phyloP scores from a whole-genome alignment of 305 asterid species.

The Rubia peregrina region DNA sequence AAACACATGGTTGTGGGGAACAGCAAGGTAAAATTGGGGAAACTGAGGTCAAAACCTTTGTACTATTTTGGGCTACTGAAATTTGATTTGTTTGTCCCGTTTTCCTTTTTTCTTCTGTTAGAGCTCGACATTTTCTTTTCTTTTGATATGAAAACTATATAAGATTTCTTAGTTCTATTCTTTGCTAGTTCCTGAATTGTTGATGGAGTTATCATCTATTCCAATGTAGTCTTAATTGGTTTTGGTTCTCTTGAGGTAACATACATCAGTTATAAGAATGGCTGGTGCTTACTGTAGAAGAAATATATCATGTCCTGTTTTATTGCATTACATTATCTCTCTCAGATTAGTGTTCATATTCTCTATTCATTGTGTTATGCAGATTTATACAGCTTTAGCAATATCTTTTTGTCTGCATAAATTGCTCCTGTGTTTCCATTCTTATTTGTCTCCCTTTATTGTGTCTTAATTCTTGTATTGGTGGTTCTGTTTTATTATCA shows the following conservation, averaged over 20 bases:
- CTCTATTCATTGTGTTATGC: not conserved
- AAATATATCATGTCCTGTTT: not conserved
- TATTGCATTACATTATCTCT: not conserved
- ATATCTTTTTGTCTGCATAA: not conserved
- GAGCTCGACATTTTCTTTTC: not conserved
- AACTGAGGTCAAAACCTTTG: constrained; percentile 26
- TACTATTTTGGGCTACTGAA: constrained; percentile 28
- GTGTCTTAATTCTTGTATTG: constrained; percentile 9
- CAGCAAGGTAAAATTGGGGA: constrained; percentile 52
- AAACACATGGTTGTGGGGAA: constrained; percentile 32
- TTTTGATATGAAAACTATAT: not conserved
- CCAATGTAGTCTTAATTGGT: not conserved
- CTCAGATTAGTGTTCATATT: not conserved
- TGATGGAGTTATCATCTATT: not conserved
- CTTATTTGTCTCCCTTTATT: not conserved
- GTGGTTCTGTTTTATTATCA: not conserved
- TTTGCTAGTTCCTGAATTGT: constrained; percentile 4
- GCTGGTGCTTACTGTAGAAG: not conserved
- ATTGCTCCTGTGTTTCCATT: not conserved
- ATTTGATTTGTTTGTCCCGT: constrained; percentile 17
- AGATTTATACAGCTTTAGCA: not conserved
- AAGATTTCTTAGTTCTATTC: not conserved
- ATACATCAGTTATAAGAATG: not conserved
- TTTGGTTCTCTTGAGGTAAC: not conserved
- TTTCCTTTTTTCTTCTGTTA: not conserved